phyloP scores from a whole-genome alignment of 768 basidiomycete genomes.

The Clitopilus hobsonii region DNA sequence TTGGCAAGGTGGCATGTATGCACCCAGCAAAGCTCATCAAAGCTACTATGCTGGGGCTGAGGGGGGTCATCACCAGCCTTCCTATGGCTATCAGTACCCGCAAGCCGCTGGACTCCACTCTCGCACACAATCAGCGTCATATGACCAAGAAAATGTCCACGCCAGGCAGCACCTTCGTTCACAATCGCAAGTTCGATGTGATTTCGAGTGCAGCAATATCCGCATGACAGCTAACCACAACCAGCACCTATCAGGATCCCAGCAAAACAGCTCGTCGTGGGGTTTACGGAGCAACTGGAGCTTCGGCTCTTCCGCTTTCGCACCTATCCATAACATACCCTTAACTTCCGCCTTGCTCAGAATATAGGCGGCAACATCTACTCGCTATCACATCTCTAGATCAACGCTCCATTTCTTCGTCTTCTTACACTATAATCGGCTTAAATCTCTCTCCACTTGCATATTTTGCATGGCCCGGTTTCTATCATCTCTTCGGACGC shows the following conservation, averaged over 20 bases:
- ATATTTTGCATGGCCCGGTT: conserved; percentile 23
- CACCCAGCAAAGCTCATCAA: conserved; percentile 32
- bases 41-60: conserved; percentile 29
- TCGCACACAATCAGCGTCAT: conserved; percentile 54
- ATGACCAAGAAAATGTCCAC: conserved; percentile 44
- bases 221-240: conserved; percentile 40
- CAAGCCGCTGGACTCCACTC: conserved; percentile 34
- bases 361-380: conserved; percentile 28
- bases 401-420: conserved; percentile 20
- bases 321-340: conserved; percentile 34
- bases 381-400: conserved; percentile 23
- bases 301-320: conserved; percentile 34
- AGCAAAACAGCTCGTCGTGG: conserved; percentile 39
- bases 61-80: conserved; percentile 26
- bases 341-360: conserved; percentile 48
- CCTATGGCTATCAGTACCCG: conserved; percentile 30
- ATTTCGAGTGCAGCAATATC: conserved; percentile 44
- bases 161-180: conserved; percentile 50
- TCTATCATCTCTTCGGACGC: conserved; percentile 18
- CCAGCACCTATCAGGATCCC: conserved; percentile 32
- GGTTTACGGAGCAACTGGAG: conserved; percentile 35
- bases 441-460: conserved; percentile 24
- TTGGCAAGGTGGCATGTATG: conserved; percentile 33
- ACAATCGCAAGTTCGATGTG: conserved; percentile 55
- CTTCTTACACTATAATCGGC: conserved; percentile 20